phyloP scores from a whole-genome alignment of 2,329 filamentous ascomycete species.

The Dactylellina parvicollis region DNA sequence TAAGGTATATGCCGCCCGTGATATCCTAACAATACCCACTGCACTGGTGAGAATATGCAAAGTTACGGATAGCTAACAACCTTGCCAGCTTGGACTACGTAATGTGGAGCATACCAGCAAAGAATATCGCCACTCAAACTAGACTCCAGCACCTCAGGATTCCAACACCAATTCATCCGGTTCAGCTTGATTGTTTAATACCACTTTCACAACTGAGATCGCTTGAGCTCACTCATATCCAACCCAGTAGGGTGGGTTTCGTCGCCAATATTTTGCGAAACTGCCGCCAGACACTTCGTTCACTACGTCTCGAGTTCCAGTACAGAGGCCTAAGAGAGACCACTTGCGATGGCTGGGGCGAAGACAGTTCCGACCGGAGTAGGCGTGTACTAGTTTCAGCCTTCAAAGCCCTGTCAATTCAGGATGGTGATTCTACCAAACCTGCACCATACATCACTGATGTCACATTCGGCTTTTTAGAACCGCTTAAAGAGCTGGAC shows the following conservation, averaged over 20 bases:
- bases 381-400: neutral
- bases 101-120: too few relatives aligned
- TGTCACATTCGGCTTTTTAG: neutral
- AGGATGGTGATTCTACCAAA: neutral
- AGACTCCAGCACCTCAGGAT: too few relatives aligned
- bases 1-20: too few relatives aligned
- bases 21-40: too few relatives aligned
- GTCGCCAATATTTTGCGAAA: neutral
- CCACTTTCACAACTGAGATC: neutral
- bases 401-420: neutral
- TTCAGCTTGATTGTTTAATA: neutral
- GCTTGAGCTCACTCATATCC: neutral
- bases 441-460: neutral
- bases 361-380: neutral
- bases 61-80: too few relatives aligned
- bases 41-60: too few relatives aligned
- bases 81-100: too few relatives aligned
- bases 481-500: neutral
- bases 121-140: too few relatives aligned
- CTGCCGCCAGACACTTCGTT: neutral
- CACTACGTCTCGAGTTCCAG: neutral
- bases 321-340: neutral
- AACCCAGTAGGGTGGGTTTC: neutral
- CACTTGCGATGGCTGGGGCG: neutral
- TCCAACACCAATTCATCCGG: too few relatives aligned